Evolutionary conservation across 169 alveolate species (phyloP).

Genomic region (Plasmodium malariae): DNA sequence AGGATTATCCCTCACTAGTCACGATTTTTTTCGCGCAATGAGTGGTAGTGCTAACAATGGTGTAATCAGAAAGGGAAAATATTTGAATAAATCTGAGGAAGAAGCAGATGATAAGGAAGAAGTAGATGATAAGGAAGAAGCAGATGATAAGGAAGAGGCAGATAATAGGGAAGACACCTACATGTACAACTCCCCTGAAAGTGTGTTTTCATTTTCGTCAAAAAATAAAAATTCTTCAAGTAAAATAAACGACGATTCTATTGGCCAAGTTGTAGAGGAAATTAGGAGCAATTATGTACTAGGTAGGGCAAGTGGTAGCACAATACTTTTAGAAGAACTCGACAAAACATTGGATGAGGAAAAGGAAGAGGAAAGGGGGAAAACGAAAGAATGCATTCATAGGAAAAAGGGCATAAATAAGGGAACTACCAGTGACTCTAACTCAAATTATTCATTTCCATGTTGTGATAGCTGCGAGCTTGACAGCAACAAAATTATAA

Average conservation of each 20-base stretch:
- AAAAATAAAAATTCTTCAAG: background rate
- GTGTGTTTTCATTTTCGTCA: conserved; percentile 48
- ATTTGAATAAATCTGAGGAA: background rate
- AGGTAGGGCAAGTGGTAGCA: background rate
- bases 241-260: background rate
- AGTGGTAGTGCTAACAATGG: background rate
- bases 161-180: background rate
- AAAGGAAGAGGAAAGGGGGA: background rate
- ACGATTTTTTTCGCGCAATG: background rate
- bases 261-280: background rate
- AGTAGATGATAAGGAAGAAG: background rate
- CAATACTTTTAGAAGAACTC: too few species aligned
- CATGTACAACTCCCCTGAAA: conserved; percentile 3
- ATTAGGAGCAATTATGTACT: background rate
- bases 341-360: background rate
- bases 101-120: background rate
- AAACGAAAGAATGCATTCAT: background rate
- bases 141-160: background rate
- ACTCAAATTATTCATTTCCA: background rate
- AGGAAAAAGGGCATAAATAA: background rate
- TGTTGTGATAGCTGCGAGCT: background rate
- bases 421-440: background rate
- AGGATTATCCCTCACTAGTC: background rate
- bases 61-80: background rate
- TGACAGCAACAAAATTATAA: background rate